phyloP scores from a whole-genome alignment of 495 filamentous ascomycete genomes.

The Thermothielavioides terrestris region DNA sequence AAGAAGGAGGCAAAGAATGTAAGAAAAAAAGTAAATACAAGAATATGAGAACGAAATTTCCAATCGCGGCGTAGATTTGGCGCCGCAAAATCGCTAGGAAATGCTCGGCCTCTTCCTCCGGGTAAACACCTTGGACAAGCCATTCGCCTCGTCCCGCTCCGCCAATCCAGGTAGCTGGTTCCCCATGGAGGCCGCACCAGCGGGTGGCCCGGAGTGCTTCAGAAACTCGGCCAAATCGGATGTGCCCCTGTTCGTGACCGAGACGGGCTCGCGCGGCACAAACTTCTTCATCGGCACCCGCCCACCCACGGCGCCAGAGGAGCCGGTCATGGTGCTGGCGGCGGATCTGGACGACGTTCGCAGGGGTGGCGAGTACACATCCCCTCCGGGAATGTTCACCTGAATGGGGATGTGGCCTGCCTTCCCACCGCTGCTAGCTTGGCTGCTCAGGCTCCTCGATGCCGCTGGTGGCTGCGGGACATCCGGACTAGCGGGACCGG shows the following conservation, averaged over 20 bases:
- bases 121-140: conserved; percentile 14
- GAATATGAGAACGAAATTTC: no score
- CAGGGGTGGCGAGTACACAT: conserved; percentile 17
- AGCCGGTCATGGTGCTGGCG: conserved; percentile 10
- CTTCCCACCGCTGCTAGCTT: conserved; percentile 17
- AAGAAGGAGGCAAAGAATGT: no score
- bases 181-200: conserved; percentile 4
- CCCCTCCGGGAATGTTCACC: conserved; percentile 30
- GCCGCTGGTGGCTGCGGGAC: conserved; percentile 19
- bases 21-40: no score
- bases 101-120: conserved; percentile 23
- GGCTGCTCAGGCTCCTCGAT: conserved; percentile 25
- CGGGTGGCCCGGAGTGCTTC: conserved; percentile 64
- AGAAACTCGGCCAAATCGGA: conserved; percentile 76
- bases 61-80: no score
- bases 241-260: conserved; percentile 39
- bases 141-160: conserved; percentile 2
- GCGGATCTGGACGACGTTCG: conserved; percentile 4
- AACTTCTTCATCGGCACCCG: conserved; percentile 45
- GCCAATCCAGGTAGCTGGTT: conserved; percentile 7
- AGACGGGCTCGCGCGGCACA: conserved; percentile 43
- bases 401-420: conserved; percentile 41
- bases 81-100: no score
- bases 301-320: conserved; percentile 12
- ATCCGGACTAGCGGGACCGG: conserved; percentile 15